These are phyloP conservation scores for Epicoccum sorghinum DNA, from an alignment of 2,329 filamentous ascomycete species.

Conservation along the genomic window DNA sequence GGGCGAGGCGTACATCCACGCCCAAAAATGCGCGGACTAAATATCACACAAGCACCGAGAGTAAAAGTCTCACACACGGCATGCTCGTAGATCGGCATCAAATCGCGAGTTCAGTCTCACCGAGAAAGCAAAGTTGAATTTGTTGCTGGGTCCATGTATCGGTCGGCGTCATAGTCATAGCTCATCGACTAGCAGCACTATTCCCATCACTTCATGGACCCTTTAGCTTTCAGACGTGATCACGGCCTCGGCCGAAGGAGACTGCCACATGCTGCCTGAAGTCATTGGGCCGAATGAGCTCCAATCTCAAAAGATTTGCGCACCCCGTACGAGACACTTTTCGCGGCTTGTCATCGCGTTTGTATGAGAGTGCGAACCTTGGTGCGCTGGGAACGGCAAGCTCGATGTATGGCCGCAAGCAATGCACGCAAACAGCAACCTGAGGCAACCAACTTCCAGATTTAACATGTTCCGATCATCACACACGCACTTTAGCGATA, in stretches of 20 bases:
- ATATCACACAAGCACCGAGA: constrained; percentile 12
- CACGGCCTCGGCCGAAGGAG: constrained; percentile 34
- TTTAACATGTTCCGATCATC: not conserved
- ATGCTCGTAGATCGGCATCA: constrained; percentile 6
- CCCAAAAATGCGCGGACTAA: constrained; percentile 31
- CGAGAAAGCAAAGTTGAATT: not conserved
- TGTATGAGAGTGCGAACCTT: constrained; percentile 9
- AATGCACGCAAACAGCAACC: constrained; percentile 6
- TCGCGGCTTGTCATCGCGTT: constrained; percentile 20
- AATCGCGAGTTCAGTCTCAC: constrained; percentile 3
- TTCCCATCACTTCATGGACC: constrained; percentile 13
- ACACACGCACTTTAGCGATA: not conserved
- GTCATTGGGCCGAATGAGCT: constrained; percentile 22
- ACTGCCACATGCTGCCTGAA: constrained; percentile 15
- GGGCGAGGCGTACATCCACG: constrained; percentile 28
- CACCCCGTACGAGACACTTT: constrained; percentile 24
- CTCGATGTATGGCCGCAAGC: not conserved
- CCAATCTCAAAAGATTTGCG: constrained; percentile 11
- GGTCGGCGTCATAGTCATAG: constrained; percentile 27
- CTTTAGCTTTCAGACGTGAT: constrained; percentile 9
- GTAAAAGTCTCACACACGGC: constrained; percentile 5
- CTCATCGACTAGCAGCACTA: constrained; percentile 31
- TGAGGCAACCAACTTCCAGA: no score
- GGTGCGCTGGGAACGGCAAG: not conserved
- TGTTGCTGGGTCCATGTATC: not conserved